Percentiles rank a stretch among this genome's conserved stretches.
Conservation (phyloP, 2,329 filamentous ascomycete genomes). For the Acrodontium crateriforme region DNA sequence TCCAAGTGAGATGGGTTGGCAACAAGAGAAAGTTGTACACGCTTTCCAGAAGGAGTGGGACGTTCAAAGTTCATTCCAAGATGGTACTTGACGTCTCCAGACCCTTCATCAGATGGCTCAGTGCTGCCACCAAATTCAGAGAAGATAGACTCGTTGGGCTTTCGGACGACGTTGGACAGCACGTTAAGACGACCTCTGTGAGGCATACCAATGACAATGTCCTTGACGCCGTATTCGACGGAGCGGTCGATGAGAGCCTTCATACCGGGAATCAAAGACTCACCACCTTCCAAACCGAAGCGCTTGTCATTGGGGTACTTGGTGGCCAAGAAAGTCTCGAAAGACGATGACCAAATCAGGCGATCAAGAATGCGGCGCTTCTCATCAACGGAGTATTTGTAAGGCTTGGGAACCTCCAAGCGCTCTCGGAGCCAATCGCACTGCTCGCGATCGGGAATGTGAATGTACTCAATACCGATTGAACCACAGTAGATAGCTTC, state of each 20-base stretch:
- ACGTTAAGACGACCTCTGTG: constrained; percentile 97
- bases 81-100: constrained; percentile 98
- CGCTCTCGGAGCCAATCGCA: constrained; percentile 97
- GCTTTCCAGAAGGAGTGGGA: constrained; percentile 93
- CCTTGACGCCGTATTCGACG: constrained; percentile 96
- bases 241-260: constrained; percentile 97
- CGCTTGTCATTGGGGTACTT: constrained; percentile 99
- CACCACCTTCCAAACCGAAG: constrained; percentile 94
- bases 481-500: constrained; percentile 94
- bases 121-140: constrained; percentile 87
- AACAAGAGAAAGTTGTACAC: constrained; percentile 95
- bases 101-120: constrained; percentile 85
- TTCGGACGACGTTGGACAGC: constrained; percentile 93
- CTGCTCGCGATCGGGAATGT: constrained; percentile 92
- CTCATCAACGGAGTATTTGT: constrained; percentile 96
- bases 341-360: constrained; percentile 96
- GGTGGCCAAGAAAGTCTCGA: constrained; percentile 86
- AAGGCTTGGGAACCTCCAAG: constrained; percentile 83
- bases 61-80: constrained; percentile 99
- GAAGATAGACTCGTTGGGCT: constrained; percentile 99
- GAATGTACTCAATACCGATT: constrained; percentile 97
- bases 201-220: constrained; percentile 98
- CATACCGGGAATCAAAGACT: constrained; percentile 96
- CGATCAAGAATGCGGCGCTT: constrained; percentile 96
- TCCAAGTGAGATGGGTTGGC: constrained; percentile 98